Base-by-base conservation (phyloP, 139 green algal species). In the Axilococcus clingmanii region DNA sequence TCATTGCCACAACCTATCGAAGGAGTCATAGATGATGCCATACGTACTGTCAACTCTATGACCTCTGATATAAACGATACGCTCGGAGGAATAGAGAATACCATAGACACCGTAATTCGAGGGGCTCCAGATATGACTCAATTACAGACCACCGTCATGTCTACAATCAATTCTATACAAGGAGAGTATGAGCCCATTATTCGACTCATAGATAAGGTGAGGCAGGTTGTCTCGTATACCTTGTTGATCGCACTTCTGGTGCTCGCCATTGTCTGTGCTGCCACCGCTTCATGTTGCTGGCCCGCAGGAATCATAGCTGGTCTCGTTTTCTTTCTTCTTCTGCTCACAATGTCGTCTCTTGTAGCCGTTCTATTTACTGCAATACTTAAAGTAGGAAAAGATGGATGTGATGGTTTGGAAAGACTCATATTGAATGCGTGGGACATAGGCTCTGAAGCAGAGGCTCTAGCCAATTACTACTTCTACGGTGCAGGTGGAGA, bases 321-420 rank as follows among this genome's bases (percentile, higher is more conserved):
- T 27, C 43, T 37, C 16, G n/a, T 63, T 12, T 48, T 63, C n/a
- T 38, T 57, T 24, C 52, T 69, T 16, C 19, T 41, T 27, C 16
- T 55, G 15, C 47, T 57, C 24, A 49, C 24, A 7, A 19, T 65
- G 0, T 16, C 14, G 14, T 57, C 48, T 43, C 16, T 34, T 2
- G 11, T 57, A 14, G 33, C 63, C 15, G 27, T 61, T 38, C 48
- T 27, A 11, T 14, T 46, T 40, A 71, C 61, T 3, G 51, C 57
- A 7, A 48, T 20, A n/a, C 4, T 73, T 12, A 58, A 56, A 35
- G 19, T 63, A 12, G 56, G 56, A 30, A 38, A 19, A 44, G 40
- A 55, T 29, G 23, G 17, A 19, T 48, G 55, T 27, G 17, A 11
- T 28, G 63, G 69, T 27, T 8, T 55, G 28, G 62, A 71, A 37